Percentiles rank a stretch among this genome's conserved stretches.
phyloP scores from a whole-genome alignment of 2,329 filamentous ascomycete genomes.

The Apiospora phragmitis region DNA sequence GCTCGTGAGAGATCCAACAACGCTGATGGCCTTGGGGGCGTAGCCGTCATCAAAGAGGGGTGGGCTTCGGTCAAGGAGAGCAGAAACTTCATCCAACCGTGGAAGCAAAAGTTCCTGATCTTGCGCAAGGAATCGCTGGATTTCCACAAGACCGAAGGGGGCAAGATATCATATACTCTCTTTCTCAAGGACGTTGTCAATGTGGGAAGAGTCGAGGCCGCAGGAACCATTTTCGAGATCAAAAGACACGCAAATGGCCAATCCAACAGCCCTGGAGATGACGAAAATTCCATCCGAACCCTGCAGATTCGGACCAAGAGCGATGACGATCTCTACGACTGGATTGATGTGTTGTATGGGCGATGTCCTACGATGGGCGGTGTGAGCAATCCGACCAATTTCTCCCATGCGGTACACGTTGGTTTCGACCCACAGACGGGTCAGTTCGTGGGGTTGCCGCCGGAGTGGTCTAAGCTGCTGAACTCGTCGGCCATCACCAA shows the following conservation, averaged over 20 bases:
- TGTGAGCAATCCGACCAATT: slow-evolving; percentile 98
- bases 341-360: slow-evolving; percentile 98
- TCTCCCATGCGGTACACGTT: slow-evolving; percentile 94
- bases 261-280: slow-evolving; percentile 71
- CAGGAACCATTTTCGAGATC: slow-evolving; percentile 92
- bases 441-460: slow-evolving; percentile 89
- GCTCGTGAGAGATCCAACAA: slow-evolving; percentile 60
- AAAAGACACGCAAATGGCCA: slow-evolving; percentile 70
- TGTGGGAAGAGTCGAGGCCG: slow-evolving; percentile 87
- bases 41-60: slow-evolving; percentile 77
- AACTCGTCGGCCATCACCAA: slow-evolving; percentile 97
- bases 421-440: slow-evolving; percentile 95
- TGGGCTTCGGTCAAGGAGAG: slow-evolving; percentile 90
- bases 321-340: slow-evolving; percentile 96
- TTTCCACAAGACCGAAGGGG: slow-evolving; percentile 88
- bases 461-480: slow-evolving; percentile 95
- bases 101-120: slow-evolving; percentile 91
- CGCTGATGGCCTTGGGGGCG: slow-evolving; percentile 64
- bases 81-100: slow-evolving; percentile 77
- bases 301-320: slow-evolving; percentile 92
- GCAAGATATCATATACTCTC: slow-evolving; percentile 85
- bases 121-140: slow-evolving; percentile 91
- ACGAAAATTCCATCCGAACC: slow-evolving; percentile 78
- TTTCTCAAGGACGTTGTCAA: slow-evolving; percentile 84
- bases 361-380: slow-evolving; percentile 96